These are phyloP conservation scores for Bremia lactucae DNA, from an alignment of 352 stramenopile genomes.

Conservation along the genomic window DNA sequence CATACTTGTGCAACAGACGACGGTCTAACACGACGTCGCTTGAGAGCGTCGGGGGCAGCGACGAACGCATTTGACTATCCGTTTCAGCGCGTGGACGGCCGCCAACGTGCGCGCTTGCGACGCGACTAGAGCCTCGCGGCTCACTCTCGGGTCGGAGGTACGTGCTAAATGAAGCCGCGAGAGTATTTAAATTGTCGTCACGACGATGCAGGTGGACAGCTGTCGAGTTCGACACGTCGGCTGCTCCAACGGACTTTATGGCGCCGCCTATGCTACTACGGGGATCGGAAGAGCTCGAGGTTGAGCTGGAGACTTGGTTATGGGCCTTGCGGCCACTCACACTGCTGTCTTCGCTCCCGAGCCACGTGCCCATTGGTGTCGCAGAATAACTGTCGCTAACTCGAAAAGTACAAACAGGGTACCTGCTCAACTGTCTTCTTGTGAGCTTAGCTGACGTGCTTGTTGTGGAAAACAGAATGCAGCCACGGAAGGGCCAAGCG, in stretches of 20 bases:
- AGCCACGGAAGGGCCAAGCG: background rate
- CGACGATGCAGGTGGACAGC: constrained; percentile 12
- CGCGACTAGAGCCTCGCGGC: constrained; percentile 1
- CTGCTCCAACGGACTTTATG: constrained; percentile 2
- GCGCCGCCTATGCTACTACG: background rate
- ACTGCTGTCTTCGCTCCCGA: constrained; percentile 16
- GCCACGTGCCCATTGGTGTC: constrained; percentile 17
- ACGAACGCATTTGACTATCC: constrained; percentile 23
- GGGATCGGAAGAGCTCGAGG: background rate
- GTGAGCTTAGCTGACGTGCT: constrained; percentile 5
- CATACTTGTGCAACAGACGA: constrained; percentile 57
- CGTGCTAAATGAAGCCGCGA: too few species aligned
- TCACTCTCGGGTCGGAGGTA: constrained; percentile 5
- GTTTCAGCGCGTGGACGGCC: constrained; percentile 24
- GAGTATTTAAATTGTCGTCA: constrained; percentile 2
- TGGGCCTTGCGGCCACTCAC: constrained; percentile 1
- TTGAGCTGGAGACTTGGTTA: constrained; percentile 1
- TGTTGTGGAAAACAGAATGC: constrained; percentile 16
- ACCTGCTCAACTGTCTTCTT: constrained; percentile 6
- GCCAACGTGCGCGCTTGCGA: constrained; percentile 9
- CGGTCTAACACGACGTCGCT: constrained; percentile 42
- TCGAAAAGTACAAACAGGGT: constrained; percentile 1
- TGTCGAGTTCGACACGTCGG: constrained; percentile 1
- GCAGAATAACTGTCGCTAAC: constrained; percentile 2
- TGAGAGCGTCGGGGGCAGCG: constrained; percentile 23